Base-by-base conservation (phyloP, 1,284 basidiomycete species). In the Ganoderma multipileum region DNA sequence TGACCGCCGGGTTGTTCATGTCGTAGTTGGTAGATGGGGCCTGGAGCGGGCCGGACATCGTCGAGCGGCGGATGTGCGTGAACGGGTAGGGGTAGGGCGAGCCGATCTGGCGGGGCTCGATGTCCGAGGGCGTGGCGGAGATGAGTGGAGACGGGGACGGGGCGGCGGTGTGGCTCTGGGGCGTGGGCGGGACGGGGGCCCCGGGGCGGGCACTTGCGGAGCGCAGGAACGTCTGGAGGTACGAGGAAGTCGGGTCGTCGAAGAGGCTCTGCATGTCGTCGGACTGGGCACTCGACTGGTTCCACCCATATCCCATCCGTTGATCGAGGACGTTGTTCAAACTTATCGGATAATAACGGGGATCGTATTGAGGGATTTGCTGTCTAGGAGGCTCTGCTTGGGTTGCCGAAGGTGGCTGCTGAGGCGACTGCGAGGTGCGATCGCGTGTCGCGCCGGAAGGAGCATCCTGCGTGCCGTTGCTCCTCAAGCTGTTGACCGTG, bases 31-130 rank as follows among this genome's bases (percentile, higher is more conserved):
- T 80, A 9, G 84, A 84, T 14, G 84, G 81, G 3, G 85, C 84
- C 3, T 81, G 81, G 47, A 77, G 74, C 33, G 81, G 78, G 5
- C 76, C 75, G 8, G 79, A 79, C 44, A 84, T 83, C 39, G 83
- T 85, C 39, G 74, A 74, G 1, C 91, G 86, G 42, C 86, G 87
- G 57, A 93, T 88, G 70, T 93, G 91, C 11, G 85, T 85, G 79
- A 89, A 93, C 0, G 92, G 92, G 76, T 89, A 91, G 0, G 91
- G 91, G 70, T 92, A 93, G 0, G 91, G 91, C 5, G 91, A 93
- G 16, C 91, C 91, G 7, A 80, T 83, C 83, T 39, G 85, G 82
- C 57, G 83, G 77, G 16, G 82, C 79, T 82, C 68, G 73, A 76
- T 67, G 64, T 78, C 78, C 63, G 79, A 79, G 23, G 80, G 81